Evolutionary conservation across 2,329 filamentous ascomycete species (phyloP).

Genomic region (Fusarium equiseti): DNA sequence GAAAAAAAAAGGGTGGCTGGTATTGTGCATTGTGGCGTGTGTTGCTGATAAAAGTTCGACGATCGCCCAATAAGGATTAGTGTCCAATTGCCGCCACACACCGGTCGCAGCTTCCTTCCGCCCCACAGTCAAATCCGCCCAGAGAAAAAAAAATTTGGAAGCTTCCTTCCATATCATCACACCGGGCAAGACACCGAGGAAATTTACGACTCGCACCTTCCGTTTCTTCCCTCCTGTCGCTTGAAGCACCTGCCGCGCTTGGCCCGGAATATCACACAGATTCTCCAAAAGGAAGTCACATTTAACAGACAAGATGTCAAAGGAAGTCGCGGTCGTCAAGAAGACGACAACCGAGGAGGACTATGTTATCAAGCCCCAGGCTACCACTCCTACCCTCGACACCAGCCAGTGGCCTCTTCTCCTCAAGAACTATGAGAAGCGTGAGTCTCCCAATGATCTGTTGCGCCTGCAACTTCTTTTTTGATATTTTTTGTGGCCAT

Average conservation of each 20-base stretch:
- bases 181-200: slow-evolving; percentile 50
- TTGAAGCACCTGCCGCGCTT: slow-evolving; percentile 45
- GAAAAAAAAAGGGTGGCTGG: no score
- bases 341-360: slow-evolving; percentile 66
- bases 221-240: slow-evolving; percentile 45
- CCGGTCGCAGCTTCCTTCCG: slow-evolving; percentile 39
- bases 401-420: slow-evolving; percentile 93
- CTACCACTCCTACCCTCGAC: slow-evolving; percentile 80
- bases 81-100: slow-evolving; percentile 41
- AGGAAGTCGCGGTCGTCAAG: slow-evolving; percentile 58
- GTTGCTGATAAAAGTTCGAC: no score
- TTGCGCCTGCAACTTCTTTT: background rate
- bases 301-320: slow-evolving; percentile 54
- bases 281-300: slow-evolving; percentile 28
- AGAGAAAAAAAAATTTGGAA: slow-evolving; percentile 53
- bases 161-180: slow-evolving; percentile 46
- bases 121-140: slow-evolving; percentile 50
- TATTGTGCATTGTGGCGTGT: no score
- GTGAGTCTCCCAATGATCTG: slow-evolving; percentile 64
- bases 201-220: slow-evolving; percentile 46
- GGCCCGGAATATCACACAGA: slow-evolving; percentile 48
- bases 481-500: slow-evolving; percentile 1
- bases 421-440: slow-evolving; percentile 94
- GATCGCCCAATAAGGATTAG: no score
- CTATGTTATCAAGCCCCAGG: slow-evolving; percentile 93